Base-by-base conservation (phyloP, 1,284 basidiomycete species). In the Fomitiporia mediterranea region DNA sequence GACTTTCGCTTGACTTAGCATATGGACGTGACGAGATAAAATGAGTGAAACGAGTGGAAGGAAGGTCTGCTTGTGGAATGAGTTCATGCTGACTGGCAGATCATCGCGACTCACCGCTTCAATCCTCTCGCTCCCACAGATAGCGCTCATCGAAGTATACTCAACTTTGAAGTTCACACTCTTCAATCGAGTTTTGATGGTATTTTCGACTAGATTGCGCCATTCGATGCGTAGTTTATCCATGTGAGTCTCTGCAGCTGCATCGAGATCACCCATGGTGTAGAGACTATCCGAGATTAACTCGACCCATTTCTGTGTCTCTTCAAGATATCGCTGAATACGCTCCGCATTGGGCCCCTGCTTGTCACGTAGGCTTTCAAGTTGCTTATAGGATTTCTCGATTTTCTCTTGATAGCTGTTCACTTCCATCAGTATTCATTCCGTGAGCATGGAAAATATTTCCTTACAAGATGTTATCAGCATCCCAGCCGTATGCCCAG, bases 401-500 rank as follows among this genome's bases (percentile, higher is more conserved):
- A 53, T 53, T 21, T 28, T 28, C 25, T 44, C 42, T 28, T 43
- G 21, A 28, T 53, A 53, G 42, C 51, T 53, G 30, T 35, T 17
- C 9, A 11, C 27, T 5, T 5, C 15, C n/a, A 34, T 34, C 4
- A 17, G 30, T 34, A 35, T 9, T 11, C 11, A 2, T 13, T 23
- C 25, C n/a, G 48, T 5, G 39, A 51, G 28, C 25, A 27, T 11
- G 39, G 32, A 39, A 37, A 38, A 25, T 15, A 17, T 9, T 34
- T 34, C 23, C 58, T 5, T 53, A 60, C 59, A 30, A 40, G 15
- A 50, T 35, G 40, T 64, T 64, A 44, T 61, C 60, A 11, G 60
- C 56, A 34, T 59, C 52, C 61, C 61, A 62, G 8, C 63, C 63
- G 35, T 62, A 58, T 17, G 60, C 63, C 62, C 63, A 63, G 52